A percentile compares a stretch with the other conserved stretches of the same genome.
These are phyloP conservation scores for Sporopachydermia lactativora DNA, from an alignment of 805 yeast species.

Conservation along the genomic window DNA sequence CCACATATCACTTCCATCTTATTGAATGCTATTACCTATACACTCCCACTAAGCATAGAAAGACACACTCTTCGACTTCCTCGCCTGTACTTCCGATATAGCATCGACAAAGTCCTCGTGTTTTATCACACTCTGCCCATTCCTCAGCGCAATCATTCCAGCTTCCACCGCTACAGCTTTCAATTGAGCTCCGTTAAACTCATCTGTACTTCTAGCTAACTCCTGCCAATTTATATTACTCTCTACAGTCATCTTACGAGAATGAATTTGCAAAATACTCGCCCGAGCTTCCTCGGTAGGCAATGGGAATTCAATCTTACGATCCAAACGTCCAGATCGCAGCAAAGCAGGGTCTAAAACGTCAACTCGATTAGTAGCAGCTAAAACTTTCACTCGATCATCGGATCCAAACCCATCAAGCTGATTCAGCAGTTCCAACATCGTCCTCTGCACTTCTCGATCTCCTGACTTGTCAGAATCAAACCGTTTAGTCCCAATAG, in stretches of 20 bases:
- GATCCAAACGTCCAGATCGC: slow-evolving; percentile 94
- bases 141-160: slow-evolving; percentile 97
- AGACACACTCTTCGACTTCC: slow-evolving; percentile 89
- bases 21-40: too few species aligned
- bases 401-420: slow-evolving; percentile 97
- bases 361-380: slow-evolving; percentile 97
- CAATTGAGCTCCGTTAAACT: slow-evolving; percentile 96
- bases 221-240: slow-evolving; percentile 94
- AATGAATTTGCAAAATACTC: slow-evolving; percentile 90
- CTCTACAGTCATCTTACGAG: slow-evolving; percentile 82
- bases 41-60: slow-evolving; percentile 83
- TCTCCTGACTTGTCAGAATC: slow-evolving; percentile 97
- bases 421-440: slow-evolving; percentile 95
- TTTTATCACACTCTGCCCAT: slow-evolving; percentile 79
- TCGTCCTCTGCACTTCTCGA: slow-evolving; percentile 97
- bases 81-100: slow-evolving; percentile 94
- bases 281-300: slow-evolving; percentile 98
- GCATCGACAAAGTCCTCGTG: slow-evolving; percentile 99
- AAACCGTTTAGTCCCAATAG: slow-evolving; percentile 96
- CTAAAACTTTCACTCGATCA: slow-evolving; percentile 92
- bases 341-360: slow-evolving; percentile 96
- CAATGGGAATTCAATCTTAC: slow-evolving; percentile 95
- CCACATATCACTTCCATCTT: too few species aligned
- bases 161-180: slow-evolving; percentile 99
- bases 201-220: slow-evolving; percentile 95